Percentiles rank a stretch among this genome's conserved stretches.
These are phyloP conservation scores for Dendrostoma leiphaemia DNA, from an alignment of 2,329 filamentous ascomycete species.

Conservation along the genomic window DNA sequence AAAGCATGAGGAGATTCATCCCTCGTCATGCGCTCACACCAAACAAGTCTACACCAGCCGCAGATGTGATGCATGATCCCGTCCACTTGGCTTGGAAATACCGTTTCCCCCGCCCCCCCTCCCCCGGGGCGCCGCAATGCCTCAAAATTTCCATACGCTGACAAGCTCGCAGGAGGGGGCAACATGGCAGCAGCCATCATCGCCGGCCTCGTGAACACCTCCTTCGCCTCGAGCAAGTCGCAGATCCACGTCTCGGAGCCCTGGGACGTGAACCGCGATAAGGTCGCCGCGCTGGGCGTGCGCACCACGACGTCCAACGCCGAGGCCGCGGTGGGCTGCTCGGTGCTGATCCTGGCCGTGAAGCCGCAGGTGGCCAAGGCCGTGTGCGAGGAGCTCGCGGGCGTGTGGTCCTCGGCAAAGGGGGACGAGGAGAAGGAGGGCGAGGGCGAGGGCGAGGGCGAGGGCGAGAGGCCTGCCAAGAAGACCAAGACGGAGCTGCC, in stretches of 20 bases:
- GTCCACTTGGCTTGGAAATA: no score
- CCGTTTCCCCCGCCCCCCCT: no score
- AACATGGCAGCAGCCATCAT: constrained; percentile 55
- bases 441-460: background rate
- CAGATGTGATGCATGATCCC: no score
- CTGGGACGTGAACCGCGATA: constrained; percentile 51
- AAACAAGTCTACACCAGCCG: no score
- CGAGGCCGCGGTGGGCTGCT: constrained; percentile 41
- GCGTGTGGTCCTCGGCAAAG: constrained; percentile 28
- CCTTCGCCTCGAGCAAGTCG: constrained; percentile 38
- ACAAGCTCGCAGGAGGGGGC: constrained; percentile 36
- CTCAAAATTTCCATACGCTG: background rate
- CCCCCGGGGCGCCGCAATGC: no score
- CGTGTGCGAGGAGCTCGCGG: constrained; percentile 46
- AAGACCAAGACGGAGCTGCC: constrained; percentile 30
- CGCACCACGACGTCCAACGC: constrained; percentile 44
- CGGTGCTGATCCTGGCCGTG: constrained; percentile 48
- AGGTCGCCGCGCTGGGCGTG: constrained; percentile 45
- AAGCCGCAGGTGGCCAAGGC: constrained; percentile 49
- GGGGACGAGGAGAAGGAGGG: background rate
- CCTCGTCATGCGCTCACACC: background rate
- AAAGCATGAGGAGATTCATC: background rate
- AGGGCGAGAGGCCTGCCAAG: no score
- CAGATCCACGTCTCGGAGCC: constrained; percentile 46
- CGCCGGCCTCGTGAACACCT: constrained; percentile 43